These are phyloP conservation scores for Adansonia digitata DNA, from an alignment of 345 rosid species.

Conservation along the genomic window DNA sequence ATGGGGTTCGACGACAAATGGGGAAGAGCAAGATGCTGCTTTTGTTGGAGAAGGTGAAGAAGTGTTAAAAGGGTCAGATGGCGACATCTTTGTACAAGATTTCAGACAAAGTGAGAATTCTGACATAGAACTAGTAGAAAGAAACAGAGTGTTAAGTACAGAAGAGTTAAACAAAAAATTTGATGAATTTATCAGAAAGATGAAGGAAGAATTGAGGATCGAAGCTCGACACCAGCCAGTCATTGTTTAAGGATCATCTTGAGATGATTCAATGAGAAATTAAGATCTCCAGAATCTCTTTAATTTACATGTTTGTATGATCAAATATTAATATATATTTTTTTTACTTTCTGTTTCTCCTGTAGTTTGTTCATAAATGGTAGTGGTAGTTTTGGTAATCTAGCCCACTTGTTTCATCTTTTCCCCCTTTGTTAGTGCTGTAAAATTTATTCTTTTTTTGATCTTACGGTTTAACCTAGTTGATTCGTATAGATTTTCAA, in stretches of 20 bases:
- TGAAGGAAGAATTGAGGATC: constrained; percentile 66
- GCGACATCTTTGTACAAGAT: neutral
- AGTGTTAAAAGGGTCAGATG: constrained; percentile 16
- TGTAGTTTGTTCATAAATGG: too few relatives aligned
- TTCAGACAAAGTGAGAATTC: constrained; percentile 14
- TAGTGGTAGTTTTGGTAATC: too few relatives aligned
- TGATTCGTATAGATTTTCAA: too few relatives aligned
- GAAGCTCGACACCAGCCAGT: constrained; percentile 54
- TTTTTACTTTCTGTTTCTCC: neutral
- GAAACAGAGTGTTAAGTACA: constrained; percentile 38
- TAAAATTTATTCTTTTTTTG: too few relatives aligned
- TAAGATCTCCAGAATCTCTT: neutral
- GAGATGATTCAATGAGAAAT: neutral
- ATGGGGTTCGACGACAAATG: neutral
- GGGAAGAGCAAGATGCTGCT: constrained; percentile 7
- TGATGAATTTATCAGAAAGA: constrained; percentile 83
- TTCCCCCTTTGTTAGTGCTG: neutral
- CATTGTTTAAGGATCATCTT: constrained; percentile 34
- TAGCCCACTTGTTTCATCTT: neutral
- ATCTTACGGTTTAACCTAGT: too few relatives aligned
- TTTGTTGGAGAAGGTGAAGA: constrained; percentile 14
- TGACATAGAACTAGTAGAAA: constrained; percentile 20
- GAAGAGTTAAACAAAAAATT: constrained; percentile 78
- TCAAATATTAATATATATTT: neutral
- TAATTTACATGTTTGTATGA: neutral